A percentile compares a stretch with the other conserved stretches of the same genome.
phyloP scores from a whole-genome alignment of 2,329 filamentous ascomycete genomes.

The Venturia pyrina region DNA sequence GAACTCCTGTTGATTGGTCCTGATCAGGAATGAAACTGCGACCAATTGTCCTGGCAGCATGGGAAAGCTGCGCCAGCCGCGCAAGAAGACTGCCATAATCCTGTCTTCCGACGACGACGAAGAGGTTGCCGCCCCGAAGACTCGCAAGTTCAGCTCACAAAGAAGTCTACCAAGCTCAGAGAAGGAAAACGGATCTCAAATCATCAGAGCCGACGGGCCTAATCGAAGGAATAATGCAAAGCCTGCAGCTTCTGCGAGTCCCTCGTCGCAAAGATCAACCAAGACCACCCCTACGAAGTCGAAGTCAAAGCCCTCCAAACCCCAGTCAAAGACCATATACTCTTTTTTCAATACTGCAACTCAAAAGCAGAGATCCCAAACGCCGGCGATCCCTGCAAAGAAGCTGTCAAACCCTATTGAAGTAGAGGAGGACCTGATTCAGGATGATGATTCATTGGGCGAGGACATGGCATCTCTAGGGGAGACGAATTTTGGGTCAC shows the following conservation, averaged over 20 bases:
- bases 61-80: conserved; percentile 26
- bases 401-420: conserved; percentile 17
- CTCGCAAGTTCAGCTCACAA: not conserved
- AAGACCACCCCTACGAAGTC: not conserved
- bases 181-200: not conserved
- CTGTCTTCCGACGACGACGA: conserved; percentile 25
- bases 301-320: not conserved
- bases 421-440: conserved; percentile 26
- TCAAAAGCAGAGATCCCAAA: conserved; percentile 30
- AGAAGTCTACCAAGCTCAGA: not conserved
- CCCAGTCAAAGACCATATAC: conserved; percentile 13
- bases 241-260: not conserved
- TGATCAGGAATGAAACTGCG: not conserved
- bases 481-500: conserved; percentile 7
- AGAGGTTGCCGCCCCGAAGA: conserved; percentile 4
- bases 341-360: conserved; percentile 39
- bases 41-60: conserved; percentile 21
- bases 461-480: conserved; percentile 14
- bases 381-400: conserved; percentile 31
- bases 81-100: conserved; percentile 22
- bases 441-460: conserved; percentile 26
- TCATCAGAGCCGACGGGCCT: not conserved
- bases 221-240: not conserved
- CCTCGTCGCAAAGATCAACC: not conserved
- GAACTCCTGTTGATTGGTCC: not conserved